Evolutionary conservation across 352 stramenopile species (phyloP), one percentile per base, ranked within the genome.

Genomic region (Paralagenidium karlingii): DNA sequence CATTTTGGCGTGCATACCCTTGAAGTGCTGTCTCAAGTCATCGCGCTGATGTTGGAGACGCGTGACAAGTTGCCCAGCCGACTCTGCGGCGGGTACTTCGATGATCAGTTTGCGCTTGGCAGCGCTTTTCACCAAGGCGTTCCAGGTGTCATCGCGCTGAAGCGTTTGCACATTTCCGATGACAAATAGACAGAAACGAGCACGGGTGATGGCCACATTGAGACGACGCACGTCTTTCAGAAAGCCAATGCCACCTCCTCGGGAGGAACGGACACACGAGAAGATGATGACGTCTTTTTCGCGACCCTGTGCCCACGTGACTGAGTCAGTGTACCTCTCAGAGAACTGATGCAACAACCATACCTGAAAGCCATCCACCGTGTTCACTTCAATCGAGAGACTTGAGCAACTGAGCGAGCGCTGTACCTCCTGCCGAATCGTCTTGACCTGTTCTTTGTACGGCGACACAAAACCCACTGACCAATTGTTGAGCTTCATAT

Each of bases 231-330:
- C 68, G 47, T 96, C 84, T 26, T 73, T 78, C 40, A 96, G 62
- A 55, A 96, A 96, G 37, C 84, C 84, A 43, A 96, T 90, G 16
- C 77, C 78, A 16, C 82, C 68, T 5, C 70, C 57, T 19, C 61
- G 58, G 8, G 75, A 89, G 8, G 84, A 66, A 33, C 84, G 81
- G 12, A 99, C 95, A 26, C 93, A 93, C 6, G 93, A 98, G 55
- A 99, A 97, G 28, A 99, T 91, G 46, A 99, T 98, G 11, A 99
- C 59, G 58, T 99, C 95, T 43, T 97, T 97, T 63, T 99, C 96
- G 34, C 95, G 71, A 1, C 96, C 96, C n/a, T n/a, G n/a, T n/a
- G n/a, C 68, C 43, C 32, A 8, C 24, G 7, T 12, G n/a, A 26
- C 39, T 16, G 12, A 2, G 13, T 26, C 22, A 9, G 18, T 41